Evolutionary conservation across 2,329 filamentous ascomycete genomes (phyloP), one percentile per base, ranked within the genome.

Genomic region (Ascochyta clinopodiicola): DNA sequence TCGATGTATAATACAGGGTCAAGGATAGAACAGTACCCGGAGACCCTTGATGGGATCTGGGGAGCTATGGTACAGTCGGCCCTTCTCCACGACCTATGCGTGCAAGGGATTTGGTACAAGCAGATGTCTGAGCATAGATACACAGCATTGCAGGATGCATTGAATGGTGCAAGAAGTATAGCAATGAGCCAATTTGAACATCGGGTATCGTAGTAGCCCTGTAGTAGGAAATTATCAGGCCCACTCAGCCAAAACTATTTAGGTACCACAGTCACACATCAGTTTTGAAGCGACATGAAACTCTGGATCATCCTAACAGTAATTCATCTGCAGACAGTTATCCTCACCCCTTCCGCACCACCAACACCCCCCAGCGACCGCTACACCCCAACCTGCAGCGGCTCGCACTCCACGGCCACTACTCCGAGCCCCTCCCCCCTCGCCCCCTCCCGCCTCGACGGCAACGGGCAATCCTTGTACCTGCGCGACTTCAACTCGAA

Each of bases 401-500:
- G 49, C 22, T 22, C 25, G 10, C 42, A 22, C 29, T 29, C 40
- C 9, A 10, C 50, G 12, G 37, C 50, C 13, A 21, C n/a, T 7
- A 17, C 17, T 17, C 17, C 17, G 17, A 42, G 49, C 4, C 46
- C 36, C 13, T 34, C 15, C 12, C 49, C 49, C 2, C 29, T 22
- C 2, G n/a, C 12, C 2, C 27, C 49, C 1, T 31, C 35, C 29
- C 36, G 36, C 22, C 42, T 51, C 8, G 12, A 40, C 7, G 40
- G 35, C 27, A 4, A 27, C 2, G 35, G 42, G 1, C 1, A 31
- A 24, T 35, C 35, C 10, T 51, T 51, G 27, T 51, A 27, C 6
- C 27, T 45, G 27, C 35, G 49, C 19, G 35, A 40, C 8, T 45
- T 51, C 35, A 35, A 27, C 15, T 51, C 40, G 21, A 40, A 45